Base-by-base conservation (phyloP, 495 filamentous ascomycete genomes). In the Neurospora sp. region DNA sequence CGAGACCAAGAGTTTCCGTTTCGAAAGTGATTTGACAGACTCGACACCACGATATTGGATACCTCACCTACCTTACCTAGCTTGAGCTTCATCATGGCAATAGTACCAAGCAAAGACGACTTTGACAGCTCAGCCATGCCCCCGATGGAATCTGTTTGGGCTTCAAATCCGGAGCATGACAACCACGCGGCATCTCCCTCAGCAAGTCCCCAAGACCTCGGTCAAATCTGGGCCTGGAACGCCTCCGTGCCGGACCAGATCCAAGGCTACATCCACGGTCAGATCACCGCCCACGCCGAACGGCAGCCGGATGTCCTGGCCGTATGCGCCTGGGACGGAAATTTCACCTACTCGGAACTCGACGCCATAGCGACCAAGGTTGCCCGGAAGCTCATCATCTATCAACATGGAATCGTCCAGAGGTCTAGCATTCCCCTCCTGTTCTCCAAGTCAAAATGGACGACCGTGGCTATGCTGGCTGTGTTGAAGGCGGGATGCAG, bases 401-500 rank as follows among this genome's bases (percentile, higher is more conserved):
- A 44, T 3, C 74, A 71, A 0, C 78, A 81, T 22, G 86, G 88
- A 7, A 83, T 90, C 45, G 80, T 81, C 3, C 84, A 83, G 1
- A 88, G 88, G 42, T 80, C 77, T 0, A 70, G 89, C 2, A 85
- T 90, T 1, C 87, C 87, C 3, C 75, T 91, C 0, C 88, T 84
- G 71, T 81, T 89, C 40, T 83, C 87, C 53, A 91, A 90, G 70
- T 89, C 87, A 8, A 78, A 76, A 77, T 89, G 82, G 82, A 84
- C 84, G 5, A 76, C 89, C 35, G 82, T 90, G 6, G 81, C 87
- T 1, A 84, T 87, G 76, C 68, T 90, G 7, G 87, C 86, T 3
- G 82, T 91, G 20, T 79, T 87, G 4, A 87, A 87, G 74, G 85
- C 88, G 12, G 89, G 89, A 9, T 88, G 84, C 22, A 86, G 84